These are phyloP conservation scores for Myxozyma geophila DNA, from an alignment of 805 yeast genomes.

Conservation along the genomic window DNA sequence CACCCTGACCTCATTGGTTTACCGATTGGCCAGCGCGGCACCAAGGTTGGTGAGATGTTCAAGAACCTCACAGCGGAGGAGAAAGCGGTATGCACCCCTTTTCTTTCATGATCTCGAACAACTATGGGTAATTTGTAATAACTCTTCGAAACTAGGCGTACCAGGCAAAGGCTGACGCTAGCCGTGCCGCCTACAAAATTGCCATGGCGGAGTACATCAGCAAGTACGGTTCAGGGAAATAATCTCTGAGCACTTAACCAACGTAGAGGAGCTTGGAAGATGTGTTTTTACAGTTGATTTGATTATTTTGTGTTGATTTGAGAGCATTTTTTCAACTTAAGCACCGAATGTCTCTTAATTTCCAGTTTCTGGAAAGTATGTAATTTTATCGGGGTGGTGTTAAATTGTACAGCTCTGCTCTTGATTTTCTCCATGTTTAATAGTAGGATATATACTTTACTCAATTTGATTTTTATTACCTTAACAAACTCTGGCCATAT, in stretches of 20 bases:
- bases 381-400: background rate
- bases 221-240: background rate
- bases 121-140: background rate
- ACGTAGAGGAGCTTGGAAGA: background rate
- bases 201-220: constrained; percentile 8
- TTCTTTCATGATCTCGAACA: background rate
- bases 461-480: background rate
- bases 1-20: constrained; percentile 5
- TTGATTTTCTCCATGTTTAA: background rate
- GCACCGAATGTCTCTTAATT: no score
- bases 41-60: background rate
- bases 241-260: background rate
- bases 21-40: constrained; percentile 9
- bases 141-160: constrained; percentile 2
- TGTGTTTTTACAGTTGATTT: no score
- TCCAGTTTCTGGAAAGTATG: no score
- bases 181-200: background rate
- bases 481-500: background rate
- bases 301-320: no score
- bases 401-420: background rate
- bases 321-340: no score
- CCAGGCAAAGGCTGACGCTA: constrained; percentile 4
- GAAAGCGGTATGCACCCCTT: constrained; percentile 4
- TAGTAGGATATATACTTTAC: background rate
- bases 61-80: background rate